Conservation (phyloP, 495 filamentous ascomycete species). For the Hypoxylon fuscum region DNA sequence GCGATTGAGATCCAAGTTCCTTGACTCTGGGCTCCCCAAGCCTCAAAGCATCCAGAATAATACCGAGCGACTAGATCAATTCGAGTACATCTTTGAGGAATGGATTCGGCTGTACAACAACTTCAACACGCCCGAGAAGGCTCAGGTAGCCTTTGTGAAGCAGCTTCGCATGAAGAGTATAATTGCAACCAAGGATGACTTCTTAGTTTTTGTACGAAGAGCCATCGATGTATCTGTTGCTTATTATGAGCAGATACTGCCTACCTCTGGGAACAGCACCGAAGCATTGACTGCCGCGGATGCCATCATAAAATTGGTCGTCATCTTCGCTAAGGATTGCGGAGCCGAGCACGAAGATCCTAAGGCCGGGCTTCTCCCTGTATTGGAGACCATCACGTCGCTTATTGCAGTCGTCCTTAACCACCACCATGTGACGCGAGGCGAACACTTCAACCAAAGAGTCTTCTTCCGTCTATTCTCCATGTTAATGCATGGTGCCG, state of each 20-base stretch:
- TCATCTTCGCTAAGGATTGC: constrained; percentile 72
- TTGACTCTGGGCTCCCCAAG: constrained; percentile 66
- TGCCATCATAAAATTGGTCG: constrained; percentile 84
- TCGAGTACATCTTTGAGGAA: constrained; percentile 94
- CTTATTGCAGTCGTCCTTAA: constrained; percentile 83
- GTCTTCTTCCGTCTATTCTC: constrained; percentile 94
- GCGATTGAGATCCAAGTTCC: constrained; percentile 77
- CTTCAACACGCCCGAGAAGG: constrained; percentile 72
- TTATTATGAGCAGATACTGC: constrained; percentile 72
- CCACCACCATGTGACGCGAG: constrained; percentile 82
- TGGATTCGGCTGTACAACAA: constrained; percentile 88
- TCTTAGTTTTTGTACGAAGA: constrained; percentile 78
- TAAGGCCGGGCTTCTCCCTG: constrained; percentile 40
- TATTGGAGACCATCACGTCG: constrained; percentile 78
- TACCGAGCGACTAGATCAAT: constrained; percentile 71
- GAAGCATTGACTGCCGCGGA: constrained; percentile 82
- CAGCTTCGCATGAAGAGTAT: constrained; percentile 80
- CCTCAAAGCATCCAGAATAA: constrained; percentile 34
- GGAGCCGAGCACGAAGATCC: constrained; percentile 27
- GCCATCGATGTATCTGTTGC: constrained; percentile 82
- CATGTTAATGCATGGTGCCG: constrained; percentile 74
- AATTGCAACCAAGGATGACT: constrained; percentile 75
- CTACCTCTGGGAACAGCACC: constrained; percentile 67
- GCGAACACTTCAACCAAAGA: constrained; percentile 83
- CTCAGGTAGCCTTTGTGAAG: constrained; percentile 78